phyloP scores from a whole-genome alignment of 176 grass and related monocot species.

The Pontederia paniculata region DNA sequence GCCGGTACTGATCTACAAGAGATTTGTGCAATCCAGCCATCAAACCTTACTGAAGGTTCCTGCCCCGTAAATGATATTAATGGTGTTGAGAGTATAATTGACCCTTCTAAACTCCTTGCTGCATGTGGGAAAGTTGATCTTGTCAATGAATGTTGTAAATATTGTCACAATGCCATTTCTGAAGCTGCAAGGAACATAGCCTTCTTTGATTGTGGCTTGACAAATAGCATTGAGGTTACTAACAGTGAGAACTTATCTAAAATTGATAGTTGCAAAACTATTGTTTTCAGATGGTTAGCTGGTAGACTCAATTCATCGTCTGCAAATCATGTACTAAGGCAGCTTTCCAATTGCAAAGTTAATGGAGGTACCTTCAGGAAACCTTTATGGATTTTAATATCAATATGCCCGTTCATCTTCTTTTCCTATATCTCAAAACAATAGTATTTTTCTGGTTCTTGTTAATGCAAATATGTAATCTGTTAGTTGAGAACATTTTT shows the following conservation, averaged over 20 bases:
- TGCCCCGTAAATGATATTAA: constrained; percentile 52
- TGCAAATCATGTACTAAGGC: constrained; percentile 62
- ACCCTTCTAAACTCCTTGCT: constrained; percentile 70
- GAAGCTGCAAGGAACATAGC: constrained; percentile 67
- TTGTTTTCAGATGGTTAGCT: constrained; percentile 88
- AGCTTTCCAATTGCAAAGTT: constrained; percentile 89
- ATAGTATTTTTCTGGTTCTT: neutral
- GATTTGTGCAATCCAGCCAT: constrained; percentile 55
- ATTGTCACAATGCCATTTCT: constrained; percentile 70
- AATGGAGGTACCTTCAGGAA: constrained; percentile 51
- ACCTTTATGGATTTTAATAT: neutral
- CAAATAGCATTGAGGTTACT: constrained; percentile 10
- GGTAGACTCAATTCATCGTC: constrained; percentile 61
- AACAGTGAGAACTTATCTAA: constrained; percentile 15
- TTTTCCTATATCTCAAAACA: neutral
- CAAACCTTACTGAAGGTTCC: constrained; percentile 48
- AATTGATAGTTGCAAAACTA: constrained; percentile 57
- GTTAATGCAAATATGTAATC: neutral
- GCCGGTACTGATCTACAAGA: constrained; percentile 45
- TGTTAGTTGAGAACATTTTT: too few species aligned
- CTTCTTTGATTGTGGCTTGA: constrained; percentile 31
- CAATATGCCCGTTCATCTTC: neutral
- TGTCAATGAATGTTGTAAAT: constrained; percentile 87
- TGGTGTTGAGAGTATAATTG: constrained; percentile 41
- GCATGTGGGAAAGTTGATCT: constrained; percentile 72